Evolutionary conservation across 305 asterid species (phyloP), one percentile per base, ranked within the genome.

Genomic region (Striga hermonthica): DNA sequence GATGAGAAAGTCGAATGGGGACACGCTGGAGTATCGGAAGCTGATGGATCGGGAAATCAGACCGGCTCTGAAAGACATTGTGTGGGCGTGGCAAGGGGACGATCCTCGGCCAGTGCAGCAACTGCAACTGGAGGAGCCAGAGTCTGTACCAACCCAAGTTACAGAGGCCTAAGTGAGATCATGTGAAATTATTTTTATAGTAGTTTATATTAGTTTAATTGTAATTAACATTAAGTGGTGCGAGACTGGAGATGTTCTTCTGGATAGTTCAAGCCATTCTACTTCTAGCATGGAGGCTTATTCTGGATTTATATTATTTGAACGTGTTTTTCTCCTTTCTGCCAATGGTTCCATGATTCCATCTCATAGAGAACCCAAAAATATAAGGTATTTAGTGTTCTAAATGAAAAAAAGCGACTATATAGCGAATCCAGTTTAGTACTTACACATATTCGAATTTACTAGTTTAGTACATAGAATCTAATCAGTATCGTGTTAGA

Each of bases 41-140:
- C 62, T 80, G 79, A 78, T 90, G 86, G 75, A 82, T 71, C 61
- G 69, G 72, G 88, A 79, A n/a, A 62, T 86, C 41, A 78, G 88
- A 75, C 95, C 95, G 7, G 78, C 80, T 3, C 53, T 90, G 72
- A 70, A 83, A 60, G 97, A 90, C 72, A 79, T 87, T 53, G 88
- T 86, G 38, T 87, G 97, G 96, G 69, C 94, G 41, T 87, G 92
- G 96, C 92, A 82, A 75, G 89, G 86, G n/a, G 85, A 76, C 11
- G 80, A 78, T 40, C 82, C 72, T 9, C 80, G 12, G 64, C 61
- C 34, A 9, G 69, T 61, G 57, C 69, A 70, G 57, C 77, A n/a
- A n/a, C n/a, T n/a, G n/a, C n/a, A 61, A 40, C n/a, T 16, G 4
- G 58, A 53, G 37, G 57, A 52, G n/a, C 28, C 63, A 0, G 64